Percentiles rank a stretch among this genome's conserved stretches.
Conservation (phyloP, 1,284 basidiomycete species). For the Fomitopsis pinicola region DNA sequence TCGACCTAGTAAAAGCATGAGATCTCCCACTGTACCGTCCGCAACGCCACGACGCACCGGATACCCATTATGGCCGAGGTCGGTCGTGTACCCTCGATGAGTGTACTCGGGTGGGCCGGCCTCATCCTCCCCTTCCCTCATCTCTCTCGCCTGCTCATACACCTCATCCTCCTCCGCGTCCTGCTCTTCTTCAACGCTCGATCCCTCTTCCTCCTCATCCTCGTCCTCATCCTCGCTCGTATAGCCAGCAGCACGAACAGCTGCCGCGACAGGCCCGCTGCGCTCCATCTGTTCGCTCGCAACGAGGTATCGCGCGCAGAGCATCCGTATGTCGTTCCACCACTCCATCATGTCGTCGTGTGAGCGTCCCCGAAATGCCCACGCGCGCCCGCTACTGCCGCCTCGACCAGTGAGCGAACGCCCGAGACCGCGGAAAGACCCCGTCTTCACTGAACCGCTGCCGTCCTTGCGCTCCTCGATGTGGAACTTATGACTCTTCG, state of each 20-base stretch:
- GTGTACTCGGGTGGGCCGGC: constrained; percentile 51
- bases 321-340: constrained; percentile 99
- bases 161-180: constrained; percentile 53
- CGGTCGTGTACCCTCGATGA: constrained; percentile 35
- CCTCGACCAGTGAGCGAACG: constrained; percentile 28
- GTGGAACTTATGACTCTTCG: constrained; percentile 93
- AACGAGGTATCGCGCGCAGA: constrained; percentile 94
- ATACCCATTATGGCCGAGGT: constrained; percentile 49
- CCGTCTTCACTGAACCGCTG: constrained; percentile 55
- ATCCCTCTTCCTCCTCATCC: constrained; percentile 64
- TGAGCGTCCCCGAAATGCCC: constrained; percentile 87
- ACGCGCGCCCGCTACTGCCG: constrained; percentile 60
- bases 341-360: constrained; percentile 99
- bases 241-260: constrained; percentile 88
- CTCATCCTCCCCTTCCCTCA: constrained; percentile 26
- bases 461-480: constrained; percentile 92
- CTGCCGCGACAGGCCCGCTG: constrained; percentile 89
- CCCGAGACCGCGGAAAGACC: constrained; percentile 41
- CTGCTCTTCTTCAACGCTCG: constrained; percentile 73
- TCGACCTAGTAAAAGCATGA: constrained; percentile 20
- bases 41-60: constrained; percentile 38
- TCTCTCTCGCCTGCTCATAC: constrained; percentile 38
- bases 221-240: constrained; percentile 72
- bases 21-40: background rate
- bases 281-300: constrained; percentile 94